A percentile compares a stretch with the other conserved stretches of the same genome.
These are phyloP conservation scores for Aspergillus latus DNA, from an alignment of 2,329 filamentous ascomycete genomes.

Conservation along the genomic window DNA sequence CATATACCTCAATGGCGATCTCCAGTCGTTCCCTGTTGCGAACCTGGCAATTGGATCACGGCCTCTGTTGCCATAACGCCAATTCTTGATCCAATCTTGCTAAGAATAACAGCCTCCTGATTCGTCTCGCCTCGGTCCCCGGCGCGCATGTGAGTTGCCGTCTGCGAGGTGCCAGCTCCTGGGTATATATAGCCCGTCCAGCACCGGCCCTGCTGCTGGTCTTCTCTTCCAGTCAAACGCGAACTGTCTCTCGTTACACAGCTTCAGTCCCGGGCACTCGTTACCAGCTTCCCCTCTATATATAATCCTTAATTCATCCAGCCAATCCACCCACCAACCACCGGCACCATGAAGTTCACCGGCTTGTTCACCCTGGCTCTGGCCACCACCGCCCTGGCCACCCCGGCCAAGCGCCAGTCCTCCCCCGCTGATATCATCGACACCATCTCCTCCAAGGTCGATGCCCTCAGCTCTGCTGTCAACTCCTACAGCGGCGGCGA, in stretches of 20 bases:
- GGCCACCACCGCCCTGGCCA: slow-evolving; percentile 24
- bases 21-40: background rate
- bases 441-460: slow-evolving; percentile 22
- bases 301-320: slow-evolving; percentile 9
- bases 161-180: background rate
- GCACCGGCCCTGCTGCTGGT: background rate
- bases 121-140: slow-evolving; percentile 9
- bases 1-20: background rate
- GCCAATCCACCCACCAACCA: background rate
- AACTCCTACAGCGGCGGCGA: slow-evolving; percentile 28
- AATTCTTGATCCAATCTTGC: slow-evolving; percentile 3
- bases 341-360: slow-evolving; percentile 27
- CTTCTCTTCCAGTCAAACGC: slow-evolving; percentile 11
- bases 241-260: slow-evolving; percentile 18
- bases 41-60: background rate
- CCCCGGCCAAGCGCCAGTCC: slow-evolving; percentile 21
- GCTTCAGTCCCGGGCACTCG: slow-evolving; percentile 23
- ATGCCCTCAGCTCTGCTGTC: slow-evolving; percentile 25
- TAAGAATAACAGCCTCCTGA: slow-evolving; percentile 2
- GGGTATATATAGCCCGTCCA: slow-evolving; percentile 8
- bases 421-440: slow-evolving; percentile 23
- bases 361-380: slow-evolving; percentile 26
- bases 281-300: slow-evolving; percentile 15
- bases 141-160: slow-evolving; percentile 10
- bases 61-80: background rate